phyloP scores from a whole-genome alignment of 139 green algal genomes.

The Bryopsis sp. region DNA sequence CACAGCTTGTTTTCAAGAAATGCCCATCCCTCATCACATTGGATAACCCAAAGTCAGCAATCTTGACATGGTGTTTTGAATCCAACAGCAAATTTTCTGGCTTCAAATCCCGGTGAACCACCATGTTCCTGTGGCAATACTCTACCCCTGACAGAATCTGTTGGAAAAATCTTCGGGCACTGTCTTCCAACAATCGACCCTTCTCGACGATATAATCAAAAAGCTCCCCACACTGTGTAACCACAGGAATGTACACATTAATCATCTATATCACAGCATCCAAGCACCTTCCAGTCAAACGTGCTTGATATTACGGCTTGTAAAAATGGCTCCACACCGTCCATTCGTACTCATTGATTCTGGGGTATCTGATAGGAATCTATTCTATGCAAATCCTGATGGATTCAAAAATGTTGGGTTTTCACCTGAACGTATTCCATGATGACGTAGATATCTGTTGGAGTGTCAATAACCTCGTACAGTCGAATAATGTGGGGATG shows the following conservation, averaged over 20 bases:
- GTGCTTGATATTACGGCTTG: no score
- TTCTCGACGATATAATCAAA: slow-evolving; percentile 99
- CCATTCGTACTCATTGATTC: no score
- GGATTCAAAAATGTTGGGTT: neutral
- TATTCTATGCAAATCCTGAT: no score
- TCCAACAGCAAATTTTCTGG: slow-evolving; percentile 98
- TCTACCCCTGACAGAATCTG: slow-evolving; percentile 95
- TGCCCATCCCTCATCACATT: slow-evolving; percentile 99
- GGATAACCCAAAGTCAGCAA: slow-evolving; percentile 92
- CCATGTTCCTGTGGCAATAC: slow-evolving; percentile 97
- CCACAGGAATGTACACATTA: no score
- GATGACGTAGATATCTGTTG: slow-evolving; percentile 95
- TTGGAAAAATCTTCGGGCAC: slow-evolving; percentile 98
- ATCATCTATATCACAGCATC: slow-evolving; percentile 22
- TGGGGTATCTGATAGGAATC: no score
- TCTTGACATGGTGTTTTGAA: slow-evolving; percentile 80
- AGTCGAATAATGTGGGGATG: slow-evolving; percentile 98
- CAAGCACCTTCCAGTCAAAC: neutral
- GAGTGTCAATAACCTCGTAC: slow-evolving; percentile 97
- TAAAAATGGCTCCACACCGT: no score
- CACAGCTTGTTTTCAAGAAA: slow-evolving; percentile 97
- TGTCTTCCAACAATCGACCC: slow-evolving; percentile 89
- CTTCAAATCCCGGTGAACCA: slow-evolving; percentile 86
- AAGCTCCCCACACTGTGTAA: slow-evolving; percentile 80
- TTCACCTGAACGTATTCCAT: slow-evolving; percentile 96